Base-by-base conservation (phyloP, 495 filamentous ascomycete genomes). In the Aspergillus steynii region DNA sequence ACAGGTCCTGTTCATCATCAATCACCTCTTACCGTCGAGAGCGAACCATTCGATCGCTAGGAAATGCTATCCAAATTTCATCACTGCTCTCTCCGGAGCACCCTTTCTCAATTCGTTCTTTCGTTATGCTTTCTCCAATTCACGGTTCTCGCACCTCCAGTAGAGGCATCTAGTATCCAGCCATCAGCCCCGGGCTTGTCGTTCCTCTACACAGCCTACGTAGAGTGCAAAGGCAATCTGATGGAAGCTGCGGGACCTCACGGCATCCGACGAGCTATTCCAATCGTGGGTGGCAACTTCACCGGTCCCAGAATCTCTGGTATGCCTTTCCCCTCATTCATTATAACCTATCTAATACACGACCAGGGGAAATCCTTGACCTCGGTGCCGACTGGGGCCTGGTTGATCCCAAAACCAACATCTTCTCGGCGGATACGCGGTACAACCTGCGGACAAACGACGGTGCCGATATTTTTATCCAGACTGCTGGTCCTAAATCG, bases 341-440 rank as follows among this genome's bases (percentile, higher is more conserved):
- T 10, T n/a, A n/a, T 14, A 10, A 12, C 6, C 47, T 27, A 5
- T 49, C 29, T 51, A 12, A 50, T 26, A 31, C 25, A 34, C 34
- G 14, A 25, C 25, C 49, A 67, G 72, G 72, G 29, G 58, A 69
- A 42, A 70, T 74, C 51, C 64, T 66, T 26, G 59, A 70, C 54
- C 61, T 72, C n/a, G 72, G 72, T 29, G 72, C 67, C n/a, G 72
- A 74, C 49, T 74, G 70, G 72, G 70, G 70, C 5, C 37, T 55
- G 26, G 53, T 57, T 25, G 72, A 74, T 61, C 67, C 70, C 20
- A 57, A 55, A 25, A 74, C 67, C 3, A 62, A 62, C 20, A 66
- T 74, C 28, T 72, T 74, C 58, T 67, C 66, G 8, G 68, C 70
- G 1, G 68, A 74, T n/a, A 72, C 72, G 9, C 65, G 72, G 50